Percentiles rank a stretch among this genome's conserved stretches.
Conservation (phyloP, 257 asterid species). For the Lantana camara region DNA sequence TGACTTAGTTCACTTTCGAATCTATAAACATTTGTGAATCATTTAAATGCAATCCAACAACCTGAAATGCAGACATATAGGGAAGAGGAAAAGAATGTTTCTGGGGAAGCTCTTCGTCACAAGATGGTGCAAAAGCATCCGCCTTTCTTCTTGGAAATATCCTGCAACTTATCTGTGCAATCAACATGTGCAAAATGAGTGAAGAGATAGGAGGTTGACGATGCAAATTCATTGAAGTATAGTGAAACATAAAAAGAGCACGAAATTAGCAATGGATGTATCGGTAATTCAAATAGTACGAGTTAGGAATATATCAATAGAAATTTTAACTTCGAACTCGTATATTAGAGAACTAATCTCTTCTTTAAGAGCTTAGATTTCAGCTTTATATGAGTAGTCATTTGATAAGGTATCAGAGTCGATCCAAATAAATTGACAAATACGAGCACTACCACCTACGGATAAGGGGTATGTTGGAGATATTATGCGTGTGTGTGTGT, state of each 20-base stretch:
- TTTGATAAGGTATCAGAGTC: too few relatives aligned
- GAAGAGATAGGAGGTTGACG: background rate
- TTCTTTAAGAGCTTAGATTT: too few relatives aligned
- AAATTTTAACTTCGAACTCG: too few relatives aligned
- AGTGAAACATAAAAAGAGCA: background rate
- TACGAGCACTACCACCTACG: too few relatives aligned
- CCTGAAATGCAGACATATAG: constrained; percentile 34
- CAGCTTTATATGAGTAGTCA: too few relatives aligned
- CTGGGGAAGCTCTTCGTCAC: constrained; percentile 36
- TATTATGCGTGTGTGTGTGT: too few relatives aligned
- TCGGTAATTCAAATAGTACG: background rate
- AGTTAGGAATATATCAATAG: background rate
- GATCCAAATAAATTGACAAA: too few relatives aligned
- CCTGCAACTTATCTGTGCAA: constrained; percentile 66
- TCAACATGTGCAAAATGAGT: constrained; percentile 6
- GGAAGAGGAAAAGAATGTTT: constrained; percentile 17
- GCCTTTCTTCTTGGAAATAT: constrained; percentile 52
- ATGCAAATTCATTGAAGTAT: background rate
- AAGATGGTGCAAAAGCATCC: constrained; percentile 76
- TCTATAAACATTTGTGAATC: constrained; percentile 39
- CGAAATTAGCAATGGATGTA: background rate
- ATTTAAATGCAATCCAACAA: constrained; percentile 34
- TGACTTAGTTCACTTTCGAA: constrained; percentile 32
- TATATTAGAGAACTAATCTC: too few relatives aligned
- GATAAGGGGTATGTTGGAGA: too few relatives aligned